These are phyloP conservation scores for Escovopsis sp. DNA, from an alignment of 2,329 filamentous ascomycete species.

Conservation along the genomic window DNA sequence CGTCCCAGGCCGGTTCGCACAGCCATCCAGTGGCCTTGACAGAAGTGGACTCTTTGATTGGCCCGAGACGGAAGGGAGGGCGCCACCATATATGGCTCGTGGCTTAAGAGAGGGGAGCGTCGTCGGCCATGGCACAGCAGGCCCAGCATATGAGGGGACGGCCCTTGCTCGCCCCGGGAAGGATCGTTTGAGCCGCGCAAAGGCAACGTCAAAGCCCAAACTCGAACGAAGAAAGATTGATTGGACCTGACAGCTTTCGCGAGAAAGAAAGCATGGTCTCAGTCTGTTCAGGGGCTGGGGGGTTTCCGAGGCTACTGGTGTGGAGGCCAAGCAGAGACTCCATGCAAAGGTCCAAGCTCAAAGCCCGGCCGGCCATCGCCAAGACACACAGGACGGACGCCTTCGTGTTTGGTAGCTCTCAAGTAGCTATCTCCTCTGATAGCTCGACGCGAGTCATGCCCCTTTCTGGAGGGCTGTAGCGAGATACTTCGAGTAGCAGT, in stretches of 20 bases:
- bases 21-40: too few species aligned
- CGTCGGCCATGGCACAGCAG: too few species aligned
- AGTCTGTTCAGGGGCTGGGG: conserved; percentile 4
- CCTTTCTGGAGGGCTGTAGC: conserved; percentile 36
- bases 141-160: too few species aligned
- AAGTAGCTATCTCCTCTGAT: conserved; percentile 28
- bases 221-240: conserved; percentile 2
- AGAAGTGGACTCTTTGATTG: too few species aligned
- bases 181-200: background rate
- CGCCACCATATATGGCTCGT: background rate
- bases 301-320: conserved; percentile 12
- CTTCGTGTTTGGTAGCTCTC: conserved; percentile 30
- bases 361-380: too few species aligned
- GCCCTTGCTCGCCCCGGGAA: conserved; percentile 2
- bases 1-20: too few species aligned
- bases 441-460: conserved; percentile 22
- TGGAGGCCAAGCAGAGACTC: conserved; percentile 15
- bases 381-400: conserved; percentile 6
- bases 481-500: conserved; percentile 45
- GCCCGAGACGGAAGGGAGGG: too few species aligned
- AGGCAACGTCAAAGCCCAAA: background rate
- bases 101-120: background rate
- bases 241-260: background rate
- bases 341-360: background rate
- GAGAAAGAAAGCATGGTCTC: conserved; percentile 2